Evolutionary conservation across 2,329 filamentous ascomycete species (phyloP), one percentile per base, ranked within the genome.

Genomic region (Pseudogymnoascus sp.): DNA sequence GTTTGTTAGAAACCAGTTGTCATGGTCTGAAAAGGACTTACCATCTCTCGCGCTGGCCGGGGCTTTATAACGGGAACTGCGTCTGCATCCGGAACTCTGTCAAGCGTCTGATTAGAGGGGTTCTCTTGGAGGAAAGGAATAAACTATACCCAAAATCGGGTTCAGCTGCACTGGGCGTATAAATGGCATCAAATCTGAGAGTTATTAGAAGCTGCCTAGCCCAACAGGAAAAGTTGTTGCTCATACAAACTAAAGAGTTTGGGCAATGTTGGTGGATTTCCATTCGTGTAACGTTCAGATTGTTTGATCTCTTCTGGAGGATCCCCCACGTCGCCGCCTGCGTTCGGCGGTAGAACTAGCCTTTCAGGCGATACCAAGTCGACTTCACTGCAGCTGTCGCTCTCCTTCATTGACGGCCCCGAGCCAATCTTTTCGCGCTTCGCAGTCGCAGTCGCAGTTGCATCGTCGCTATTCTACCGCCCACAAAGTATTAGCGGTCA

Each of bases 401-500:
- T 56, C 28, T 56, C 50, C 28, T 33, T 56, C 50, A 56, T 14
- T 56, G 28, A 22, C 50, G n/a, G 28, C 28, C 28, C 11, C 10
- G n/a, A 56, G 50, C 50, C 50, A 56, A 56, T 19, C n/a, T 56
- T 19, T 56, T 12, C 28, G 50, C 28, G 16, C 50, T 33, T 56
- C 28, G 16, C 50, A 33, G 50, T 56, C 10, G 11, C 50, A 19
- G 28, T 33, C 10, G 11, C 50, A 19, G 28, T 33, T 33, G 28
- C 28, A n/a, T 56, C 28, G 28, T 56, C 28, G 16, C n/a, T 6
- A 10, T 56, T 56, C 50, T 56, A 28, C 28, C 50, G 10, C 28
- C 50, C 50, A 56, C 50, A 56, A 56, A 56, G 46, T 33, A 56
- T 56, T 56, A 56, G 50, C 28, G 50, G 28, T 56, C 50, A 35